Evolutionary conservation across 768 basidiomycete genomes (phyloP), one percentile per base, ranked within the genome.

Genomic region (Suillus paluster): DNA sequence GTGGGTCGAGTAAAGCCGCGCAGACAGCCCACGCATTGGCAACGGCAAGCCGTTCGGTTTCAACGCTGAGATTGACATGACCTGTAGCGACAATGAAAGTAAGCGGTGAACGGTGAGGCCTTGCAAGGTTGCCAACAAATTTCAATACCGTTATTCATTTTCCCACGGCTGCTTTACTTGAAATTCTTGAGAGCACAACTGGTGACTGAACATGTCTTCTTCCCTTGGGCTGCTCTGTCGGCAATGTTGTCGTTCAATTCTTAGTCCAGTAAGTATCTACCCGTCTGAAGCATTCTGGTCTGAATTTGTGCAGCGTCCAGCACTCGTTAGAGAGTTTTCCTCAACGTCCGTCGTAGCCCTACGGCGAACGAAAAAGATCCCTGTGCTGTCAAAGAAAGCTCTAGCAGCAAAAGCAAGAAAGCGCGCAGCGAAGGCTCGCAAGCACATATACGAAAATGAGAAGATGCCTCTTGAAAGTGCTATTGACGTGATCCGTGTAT

Each of bases 351-450:
- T 75, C 64, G 68, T 81, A 33, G 84, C 79, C 8, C 66, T 66
- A 54, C 84, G 82, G 63, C 80, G 81, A 59, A 78, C 82, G 59
- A 84, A 84, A 71, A 86, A 83, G 70, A 81, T 85, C 50, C 81
- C 83, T 3, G 73, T 81, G n/a, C 86, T 84, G 17, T 87, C 87
- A 15, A 93, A 92, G 77, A 88, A 88, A 69, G 85, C 88, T 23
- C 79, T 85, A 34, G 89, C 87, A 34, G 85, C 89, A 34, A 85
- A 89, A 69, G 80, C 82, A 19, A 83, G 82, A 64, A 83, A 85
- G 74, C 85, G 82, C 64, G 86, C 85, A 11, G 80, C 81, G 10
- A 77, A 84, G 60, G 80, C 81, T 17, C 78, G 77, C 30, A 86
- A 83, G 71, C 80, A 79, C 59, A 80, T 87, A 14, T 88, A 87